These are phyloP conservation scores for Barnettozyma vustinii DNA, from an alignment of 805 yeast species.

Conservation along the genomic window DNA sequence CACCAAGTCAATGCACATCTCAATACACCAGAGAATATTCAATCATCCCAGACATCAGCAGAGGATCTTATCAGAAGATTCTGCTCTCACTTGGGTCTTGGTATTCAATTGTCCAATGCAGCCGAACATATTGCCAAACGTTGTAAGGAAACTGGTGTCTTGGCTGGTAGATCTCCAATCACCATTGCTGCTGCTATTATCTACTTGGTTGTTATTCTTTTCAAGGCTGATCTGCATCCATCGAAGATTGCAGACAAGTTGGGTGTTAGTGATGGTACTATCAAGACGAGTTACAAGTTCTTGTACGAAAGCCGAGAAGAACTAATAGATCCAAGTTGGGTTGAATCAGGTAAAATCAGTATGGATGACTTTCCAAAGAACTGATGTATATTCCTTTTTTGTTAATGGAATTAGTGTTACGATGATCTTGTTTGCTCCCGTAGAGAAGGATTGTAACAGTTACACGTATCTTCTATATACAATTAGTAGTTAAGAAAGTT, in stretches of 20 bases:
- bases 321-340: conserved; percentile 75
- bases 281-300: conserved; percentile 83
- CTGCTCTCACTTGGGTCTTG: conserved; percentile 89
- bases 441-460: too few species aligned
- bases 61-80: conserved; percentile 93
- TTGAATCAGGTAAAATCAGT: conserved; percentile 58
- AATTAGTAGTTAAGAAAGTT: too few species aligned
- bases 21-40: conserved; percentile 35
- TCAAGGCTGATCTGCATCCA: conserved; percentile 71
- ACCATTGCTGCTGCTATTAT: conserved; percentile 97
- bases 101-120: conserved; percentile 79
- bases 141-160: conserved; percentile 85
- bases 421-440: too few species aligned
- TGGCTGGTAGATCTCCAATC: conserved; percentile 95
- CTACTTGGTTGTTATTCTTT: conserved; percentile 88
- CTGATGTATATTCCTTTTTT: not conserved
- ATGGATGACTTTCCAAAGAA: conserved; percentile 32
- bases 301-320: conserved; percentile 67
- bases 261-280: conserved; percentile 97
- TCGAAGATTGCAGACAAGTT: conserved; percentile 83
- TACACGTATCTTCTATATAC: too few species aligned
- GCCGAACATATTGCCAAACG: conserved; percentile 90
- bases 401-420: too few species aligned
- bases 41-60: conserved; percentile 83
- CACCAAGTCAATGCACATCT: conserved; percentile 20